phyloP scores from a whole-genome alignment of 495 filamentous ascomycete genomes.

The Trypethelium eluteriae region DNA sequence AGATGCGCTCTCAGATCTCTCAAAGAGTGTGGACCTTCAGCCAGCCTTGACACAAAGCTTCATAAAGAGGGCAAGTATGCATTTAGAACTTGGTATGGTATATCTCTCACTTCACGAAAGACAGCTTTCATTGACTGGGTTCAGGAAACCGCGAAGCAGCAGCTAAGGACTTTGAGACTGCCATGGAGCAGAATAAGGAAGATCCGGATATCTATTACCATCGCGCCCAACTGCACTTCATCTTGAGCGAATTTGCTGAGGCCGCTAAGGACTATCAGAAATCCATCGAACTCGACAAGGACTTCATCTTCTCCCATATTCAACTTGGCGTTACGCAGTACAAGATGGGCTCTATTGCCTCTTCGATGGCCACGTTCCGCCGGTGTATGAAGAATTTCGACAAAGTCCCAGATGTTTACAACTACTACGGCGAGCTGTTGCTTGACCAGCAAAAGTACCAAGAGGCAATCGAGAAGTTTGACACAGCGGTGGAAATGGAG shows the following conservation, averaged over 20 bases:
- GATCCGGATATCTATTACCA: constrained; percentile 99
- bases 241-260: constrained; percentile 83
- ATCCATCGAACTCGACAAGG: constrained; percentile 89
- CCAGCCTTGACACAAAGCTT: constrained; percentile 87
- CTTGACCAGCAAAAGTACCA: constrained; percentile 92
- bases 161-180: constrained; percentile 77
- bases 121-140: constrained; percentile 27
- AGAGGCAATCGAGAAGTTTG: constrained; percentile 97
- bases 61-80: constrained; percentile 98
- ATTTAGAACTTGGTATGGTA: constrained; percentile 78
- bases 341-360: constrained; percentile 98
- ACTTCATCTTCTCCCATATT: constrained; percentile 99
- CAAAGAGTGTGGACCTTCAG: constrained; percentile 84
- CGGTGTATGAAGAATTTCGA: constrained; percentile 97
- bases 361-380: constrained; percentile 96
- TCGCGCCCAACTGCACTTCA: constrained; percentile 97
- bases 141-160: constrained; percentile 79
- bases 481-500: constrained; percentile 96
- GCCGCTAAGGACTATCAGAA: constrained; percentile 98
- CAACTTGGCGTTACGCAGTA: constrained; percentile 99
- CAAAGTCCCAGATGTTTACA: constrained; percentile 94
- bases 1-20: constrained; percentile 72
- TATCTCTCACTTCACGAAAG: neutral
- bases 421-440: constrained; percentile 98
- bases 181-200: constrained; percentile 72